phyloP scores from a whole-genome alignment of 352 stramenopile species.

The Globisporangium nagaii region DNA sequence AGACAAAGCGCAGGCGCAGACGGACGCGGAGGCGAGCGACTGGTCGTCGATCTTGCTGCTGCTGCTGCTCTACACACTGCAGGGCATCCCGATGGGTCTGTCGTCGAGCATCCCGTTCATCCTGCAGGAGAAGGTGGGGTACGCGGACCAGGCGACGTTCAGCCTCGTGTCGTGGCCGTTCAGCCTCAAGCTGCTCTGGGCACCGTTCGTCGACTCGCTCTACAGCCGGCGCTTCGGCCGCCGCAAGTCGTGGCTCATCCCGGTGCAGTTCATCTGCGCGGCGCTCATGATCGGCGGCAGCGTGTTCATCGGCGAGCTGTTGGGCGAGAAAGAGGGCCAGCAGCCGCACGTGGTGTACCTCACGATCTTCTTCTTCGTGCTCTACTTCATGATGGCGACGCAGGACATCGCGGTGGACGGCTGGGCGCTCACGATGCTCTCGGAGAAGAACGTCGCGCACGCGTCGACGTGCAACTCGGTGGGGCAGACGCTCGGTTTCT shows the following conservation, averaged over 20 bases:
- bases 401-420: slow-evolving; percentile 99
- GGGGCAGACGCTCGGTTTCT: slow-evolving; percentile 96
- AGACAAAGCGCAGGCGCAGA: neutral
- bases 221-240: slow-evolving; percentile 90
- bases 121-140: slow-evolving; percentile 95
- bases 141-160: slow-evolving; percentile 97
- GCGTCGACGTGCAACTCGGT: slow-evolving; percentile 96
- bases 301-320: slow-evolving; percentile 77
- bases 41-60: slow-evolving; percentile 88
- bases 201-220: slow-evolving; percentile 95
- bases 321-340: slow-evolving; percentile 75
- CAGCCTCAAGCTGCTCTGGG: slow-evolving; percentile 99
- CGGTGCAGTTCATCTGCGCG: slow-evolving; percentile 95
- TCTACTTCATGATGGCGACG: slow-evolving; percentile 99
- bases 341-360: slow-evolving; percentile 91
- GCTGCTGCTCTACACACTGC: slow-evolving; percentile 97
- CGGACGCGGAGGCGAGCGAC: slow-evolving; percentile 42
- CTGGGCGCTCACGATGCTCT: slow-evolving; percentile 99
- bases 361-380: slow-evolving; percentile 95
- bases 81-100: slow-evolving; percentile 98
- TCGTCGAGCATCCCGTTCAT: slow-evolving; percentile 98
- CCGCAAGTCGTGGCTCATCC: slow-evolving; percentile 96
- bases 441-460: slow-evolving; percentile 93
- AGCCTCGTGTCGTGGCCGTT: slow-evolving; percentile 98
- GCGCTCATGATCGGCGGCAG: slow-evolving; percentile 92